Evolutionary conservation across 257 asterid genomes (phyloP).

Genomic region (Datura wrightii): DNA sequence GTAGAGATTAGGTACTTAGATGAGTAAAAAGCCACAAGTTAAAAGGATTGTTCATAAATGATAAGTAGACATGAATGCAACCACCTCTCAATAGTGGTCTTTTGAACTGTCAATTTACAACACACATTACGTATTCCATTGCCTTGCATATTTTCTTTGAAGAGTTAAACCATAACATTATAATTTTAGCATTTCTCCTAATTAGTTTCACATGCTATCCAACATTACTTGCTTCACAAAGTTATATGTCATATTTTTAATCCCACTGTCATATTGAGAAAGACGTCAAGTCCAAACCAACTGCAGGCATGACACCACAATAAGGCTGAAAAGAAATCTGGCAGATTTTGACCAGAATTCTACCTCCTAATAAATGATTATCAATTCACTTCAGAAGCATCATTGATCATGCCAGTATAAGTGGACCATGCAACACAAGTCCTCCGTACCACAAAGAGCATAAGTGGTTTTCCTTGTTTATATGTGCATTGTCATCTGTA

Average conservation of each 20-base stretch:
- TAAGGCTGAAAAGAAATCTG: background rate
- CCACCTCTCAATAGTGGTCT: background rate
- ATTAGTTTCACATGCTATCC: background rate
- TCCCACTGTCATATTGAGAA: background rate
- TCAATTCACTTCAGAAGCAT: background rate
- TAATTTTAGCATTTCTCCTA: background rate
- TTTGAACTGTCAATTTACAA: background rate
- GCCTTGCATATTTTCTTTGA: background rate
- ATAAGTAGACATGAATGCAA: background rate
- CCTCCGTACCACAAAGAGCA: background rate
- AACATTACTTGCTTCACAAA: background rate
- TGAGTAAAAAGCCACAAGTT: background rate
- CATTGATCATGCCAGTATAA: background rate
- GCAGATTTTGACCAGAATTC: background rate
- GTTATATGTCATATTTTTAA: background rate
- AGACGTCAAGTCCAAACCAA: background rate
- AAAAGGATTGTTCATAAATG: background rate
- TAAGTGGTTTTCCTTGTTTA: background rate
- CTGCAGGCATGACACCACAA: background rate
- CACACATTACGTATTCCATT: background rate
- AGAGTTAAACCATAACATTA: background rate
- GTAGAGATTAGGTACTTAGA: conserved; percentile 18
- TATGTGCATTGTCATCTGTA: conserved; percentile 22
- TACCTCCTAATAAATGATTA: background rate
- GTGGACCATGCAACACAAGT: background rate